Percentiles rank a stretch among this genome's conserved stretches.
These are phyloP conservation scores for Lolium perenne DNA, from an alignment of 176 grass and related monocot genomes.

Conservation along the genomic window DNA sequence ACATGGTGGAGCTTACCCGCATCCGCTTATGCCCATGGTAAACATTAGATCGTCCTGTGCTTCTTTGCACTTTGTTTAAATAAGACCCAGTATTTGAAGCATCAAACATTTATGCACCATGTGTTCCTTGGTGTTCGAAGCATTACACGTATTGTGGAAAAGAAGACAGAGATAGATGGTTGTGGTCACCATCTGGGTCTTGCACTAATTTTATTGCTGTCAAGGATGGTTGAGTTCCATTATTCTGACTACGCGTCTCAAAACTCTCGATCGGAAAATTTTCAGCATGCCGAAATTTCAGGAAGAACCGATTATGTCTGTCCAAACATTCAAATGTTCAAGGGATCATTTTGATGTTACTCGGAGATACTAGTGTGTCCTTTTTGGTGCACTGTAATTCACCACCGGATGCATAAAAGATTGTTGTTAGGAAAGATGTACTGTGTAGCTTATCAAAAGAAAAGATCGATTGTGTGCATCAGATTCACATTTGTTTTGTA, in stretches of 20 bases:
- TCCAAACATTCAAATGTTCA: neutral
- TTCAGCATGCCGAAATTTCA: neutral
- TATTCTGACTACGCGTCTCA: neutral
- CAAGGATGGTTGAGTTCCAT: neutral
- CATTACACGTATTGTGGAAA: neutral
- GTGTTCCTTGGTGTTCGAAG: neutral
- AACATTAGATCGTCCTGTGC: neutral
- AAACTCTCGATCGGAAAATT: neutral
- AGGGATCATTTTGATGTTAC: neutral
- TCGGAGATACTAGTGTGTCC: too few species aligned
- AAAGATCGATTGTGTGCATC: neutral
- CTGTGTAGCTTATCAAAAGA: neutral
- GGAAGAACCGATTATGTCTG: neutral
- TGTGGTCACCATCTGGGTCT: slow-evolving; percentile 6
- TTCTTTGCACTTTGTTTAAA: slow-evolving; percentile 31
- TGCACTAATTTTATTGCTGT: neutral
- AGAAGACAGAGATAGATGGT: neutral
- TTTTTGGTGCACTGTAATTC: too few species aligned
- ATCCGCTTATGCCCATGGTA: slow-evolving; percentile 75
- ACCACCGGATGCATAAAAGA: neutral
- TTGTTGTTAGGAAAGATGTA: neutral
- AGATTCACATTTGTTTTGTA: neutral
- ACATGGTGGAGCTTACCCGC: slow-evolving; percentile 70
- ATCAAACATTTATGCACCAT: neutral
- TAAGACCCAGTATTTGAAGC: slow-evolving; percentile 7